Evolutionary conservation across 345 rosid genomes (phyloP).

Genomic region (Carallia pectinifolia): DNA sequence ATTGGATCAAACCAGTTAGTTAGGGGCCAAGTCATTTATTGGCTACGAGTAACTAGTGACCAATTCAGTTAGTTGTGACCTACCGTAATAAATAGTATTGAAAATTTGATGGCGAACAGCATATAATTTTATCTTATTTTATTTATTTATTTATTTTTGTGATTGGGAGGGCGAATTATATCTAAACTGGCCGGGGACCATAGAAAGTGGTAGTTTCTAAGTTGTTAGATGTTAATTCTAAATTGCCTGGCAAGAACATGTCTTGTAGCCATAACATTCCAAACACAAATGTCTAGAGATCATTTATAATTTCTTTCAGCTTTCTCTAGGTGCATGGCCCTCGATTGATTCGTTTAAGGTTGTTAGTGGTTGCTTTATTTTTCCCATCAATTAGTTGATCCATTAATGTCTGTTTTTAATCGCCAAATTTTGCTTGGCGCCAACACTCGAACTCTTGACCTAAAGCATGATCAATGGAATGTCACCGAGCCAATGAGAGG

Average conservation of each 20-base stretch:
- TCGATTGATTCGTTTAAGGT: not conserved
- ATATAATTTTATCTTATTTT: not conserved
- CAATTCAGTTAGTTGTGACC: constrained; percentile 57
- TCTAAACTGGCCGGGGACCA: constrained; percentile 20
- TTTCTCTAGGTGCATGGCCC: not conserved
- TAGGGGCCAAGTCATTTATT: constrained; percentile 49
- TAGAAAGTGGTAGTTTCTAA: constrained; percentile 4
- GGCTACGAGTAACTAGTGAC: constrained; percentile 41
- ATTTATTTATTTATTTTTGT: not conserved
- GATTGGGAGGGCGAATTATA: not conserved
- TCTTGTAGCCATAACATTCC: constrained; percentile 13
- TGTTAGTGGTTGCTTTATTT: not conserved
- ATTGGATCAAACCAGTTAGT: constrained; percentile 35
- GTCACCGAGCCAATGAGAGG: too few species aligned
- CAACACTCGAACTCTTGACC: too few species aligned
- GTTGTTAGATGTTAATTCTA: constrained; percentile 30
- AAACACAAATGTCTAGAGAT: not conserved
- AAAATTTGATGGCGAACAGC: constrained; percentile 38
- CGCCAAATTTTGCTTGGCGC: not conserved
- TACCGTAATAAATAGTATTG: constrained; percentile 51
- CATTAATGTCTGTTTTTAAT: not conserved
- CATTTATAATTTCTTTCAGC: not conserved
- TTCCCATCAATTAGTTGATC: not conserved
- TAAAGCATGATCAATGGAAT: too few species aligned
- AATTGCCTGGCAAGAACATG: constrained; percentile 21